Base-by-base conservation (phyloP, 2,329 filamentous ascomycete species). In the Alternaria triticina region DNA sequence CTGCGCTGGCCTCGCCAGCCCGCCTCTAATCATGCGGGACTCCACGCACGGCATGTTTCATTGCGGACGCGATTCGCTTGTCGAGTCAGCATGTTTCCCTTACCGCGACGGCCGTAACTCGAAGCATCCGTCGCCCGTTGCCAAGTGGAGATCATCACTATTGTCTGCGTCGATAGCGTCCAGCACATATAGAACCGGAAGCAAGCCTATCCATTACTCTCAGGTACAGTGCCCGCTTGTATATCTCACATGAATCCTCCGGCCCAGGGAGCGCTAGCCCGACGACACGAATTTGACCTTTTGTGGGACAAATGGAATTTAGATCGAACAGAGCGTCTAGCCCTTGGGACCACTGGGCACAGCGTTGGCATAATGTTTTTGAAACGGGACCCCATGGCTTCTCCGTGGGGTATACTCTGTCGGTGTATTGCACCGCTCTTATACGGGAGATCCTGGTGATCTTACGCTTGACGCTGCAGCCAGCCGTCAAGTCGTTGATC, bases 61-160 rank as follows among this genome's bases (percentile, higher is more conserved):
- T 43, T 36, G 30, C 64, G 56, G 51, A 59, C 44, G 33, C 51
- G 57, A 64, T 54, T 66, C 60, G 63, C 62, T 66, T 57, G 51
- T 64, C 60, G 67, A 67, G 62, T 67, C 65, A 62, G 57, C 49
- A 47, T 62, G 65, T 64, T 62, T 61, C 56, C 49, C 50, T 54
- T 66, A 56, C 58, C 52, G 58, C 65, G 43, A 46, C 55, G 25
- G 51, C 64, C 64, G 62, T 67, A 67, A 64, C 65, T 62, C 68
- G 57, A 54, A 50, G 63, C 57, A 51, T 62, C 57, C 54, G 55
- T 54, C 57, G 64, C 67, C 69, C 64, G 68, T 73, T 75, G 73
- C 73, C 73, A 71, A 76, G 73, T 62, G 66, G 63, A 61, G 66
- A 68, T 70, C 70, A 68, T 69, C 69, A 57, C 25, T 66, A 65